phyloP scores from a whole-genome alignment of 1,139 yeast genomes.

The Taiozyma sp. region DNA sequence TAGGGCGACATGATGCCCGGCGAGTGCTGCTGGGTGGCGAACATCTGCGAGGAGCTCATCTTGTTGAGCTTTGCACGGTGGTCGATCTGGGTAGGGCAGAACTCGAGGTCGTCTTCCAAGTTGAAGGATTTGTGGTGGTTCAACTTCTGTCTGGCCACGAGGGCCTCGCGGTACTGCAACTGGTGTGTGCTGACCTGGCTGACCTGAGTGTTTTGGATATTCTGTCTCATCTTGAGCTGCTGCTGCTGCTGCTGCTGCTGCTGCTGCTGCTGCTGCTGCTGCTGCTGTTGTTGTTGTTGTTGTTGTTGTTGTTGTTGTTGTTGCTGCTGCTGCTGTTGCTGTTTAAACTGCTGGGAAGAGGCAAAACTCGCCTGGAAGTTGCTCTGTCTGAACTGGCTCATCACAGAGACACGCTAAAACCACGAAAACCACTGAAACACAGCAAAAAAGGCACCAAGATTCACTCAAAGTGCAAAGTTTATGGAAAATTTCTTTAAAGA shows the following conservation, averaged over 20 bases:
- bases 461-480: no score
- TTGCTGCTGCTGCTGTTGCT: constrained; percentile 4
- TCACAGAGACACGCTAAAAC: neutral
- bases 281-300: no score
- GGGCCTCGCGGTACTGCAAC: constrained; percentile 28
- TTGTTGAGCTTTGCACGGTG: constrained; percentile 6
- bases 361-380: neutral
- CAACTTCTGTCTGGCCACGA: constrained; percentile 38
- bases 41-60: neutral
- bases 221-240: neutral
- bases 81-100: constrained; percentile 45
- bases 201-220: neutral
- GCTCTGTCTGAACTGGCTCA: neutral
- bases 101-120: constrained; percentile 65
- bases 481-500: neutral
- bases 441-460: no score
- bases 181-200: neutral
- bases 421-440: no score
- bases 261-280: no score
- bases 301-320: constrained; percentile 3
- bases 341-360: neutral
- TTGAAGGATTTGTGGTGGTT: constrained; percentile 68
- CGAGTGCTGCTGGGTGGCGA: neutral
- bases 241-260: no score
- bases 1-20: constrained; percentile 13